Percentiles rank a stretch among this genome's conserved stretches.
Conservation (phyloP, 2,329 filamentous ascomycete genomes). For the Ophiostoma sp. region DNA sequence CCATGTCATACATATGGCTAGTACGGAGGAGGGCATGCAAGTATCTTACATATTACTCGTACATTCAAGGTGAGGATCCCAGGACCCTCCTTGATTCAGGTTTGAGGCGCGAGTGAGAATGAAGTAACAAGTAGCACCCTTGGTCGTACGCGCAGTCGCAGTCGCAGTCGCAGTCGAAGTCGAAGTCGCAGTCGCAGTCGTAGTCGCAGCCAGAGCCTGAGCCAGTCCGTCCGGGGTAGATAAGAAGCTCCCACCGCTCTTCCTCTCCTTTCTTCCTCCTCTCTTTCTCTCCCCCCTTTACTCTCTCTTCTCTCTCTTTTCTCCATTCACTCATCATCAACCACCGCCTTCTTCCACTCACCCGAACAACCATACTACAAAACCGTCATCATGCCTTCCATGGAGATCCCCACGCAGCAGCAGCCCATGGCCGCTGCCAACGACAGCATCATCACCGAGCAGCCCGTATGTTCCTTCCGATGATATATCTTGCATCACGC, state of each 20-base stretch:
- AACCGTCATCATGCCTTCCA: slow-evolving; percentile 31
- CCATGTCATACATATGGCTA: not conserved
- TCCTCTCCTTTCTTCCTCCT: slow-evolving; percentile 9
- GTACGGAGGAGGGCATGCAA: not conserved
- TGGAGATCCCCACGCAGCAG: slow-evolving; percentile 30
- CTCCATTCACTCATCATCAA: slow-evolving; percentile 1
- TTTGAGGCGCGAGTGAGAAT: not conserved
- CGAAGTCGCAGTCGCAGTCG: not conserved
- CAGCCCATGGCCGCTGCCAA: slow-evolving; percentile 32
- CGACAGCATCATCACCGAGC: slow-evolving; percentile 29
- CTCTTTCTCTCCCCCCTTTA: not conserved
- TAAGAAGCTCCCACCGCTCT: slow-evolving; percentile 16
- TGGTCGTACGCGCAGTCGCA: too few relatives aligned
- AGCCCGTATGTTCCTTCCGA: slow-evolving; percentile 29
- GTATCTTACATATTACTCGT: too few relatives aligned
- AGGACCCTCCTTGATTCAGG: slow-evolving; percentile 2
- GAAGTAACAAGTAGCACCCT: not conserved
- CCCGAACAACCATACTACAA: not conserved
- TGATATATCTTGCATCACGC: too few relatives aligned
- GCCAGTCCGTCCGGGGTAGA: slow-evolving; percentile 12
- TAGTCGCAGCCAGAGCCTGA: not conserved
- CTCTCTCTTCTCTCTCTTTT: not conserved
- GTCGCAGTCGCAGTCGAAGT: not conserved
- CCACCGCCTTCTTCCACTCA: not conserved
- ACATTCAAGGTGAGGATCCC: not conserved